phyloP scores from a whole-genome alignment of 345 rosid genomes.

The Kernera saxatilis region DNA sequence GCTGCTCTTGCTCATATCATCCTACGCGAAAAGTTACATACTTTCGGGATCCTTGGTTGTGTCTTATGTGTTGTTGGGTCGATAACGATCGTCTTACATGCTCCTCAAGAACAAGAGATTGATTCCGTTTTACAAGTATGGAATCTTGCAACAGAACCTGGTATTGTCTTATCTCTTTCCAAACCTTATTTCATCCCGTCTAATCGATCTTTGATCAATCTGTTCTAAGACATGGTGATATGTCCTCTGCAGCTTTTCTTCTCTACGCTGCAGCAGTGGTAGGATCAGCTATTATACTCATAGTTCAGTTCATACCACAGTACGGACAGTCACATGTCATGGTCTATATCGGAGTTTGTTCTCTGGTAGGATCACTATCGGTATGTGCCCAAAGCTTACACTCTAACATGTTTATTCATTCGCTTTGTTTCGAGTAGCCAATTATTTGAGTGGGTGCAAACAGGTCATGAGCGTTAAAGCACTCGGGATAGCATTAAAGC shows the following conservation, averaged over 20 bases:
- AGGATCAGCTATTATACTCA: slow-evolving; percentile 54
- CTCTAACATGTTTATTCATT: background rate
- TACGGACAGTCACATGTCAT: slow-evolving; percentile 90
- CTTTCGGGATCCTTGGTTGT: slow-evolving; percentile 87
- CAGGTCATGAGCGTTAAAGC: slow-evolving; percentile 79
- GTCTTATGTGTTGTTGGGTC: slow-evolving; percentile 89
- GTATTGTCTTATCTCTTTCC: slow-evolving; percentile 26
- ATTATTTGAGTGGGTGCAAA: background rate
- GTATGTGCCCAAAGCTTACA: slow-evolving; percentile 34
- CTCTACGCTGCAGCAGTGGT: slow-evolving; percentile 72
- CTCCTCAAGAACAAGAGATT: slow-evolving; percentile 88
- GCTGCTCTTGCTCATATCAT: slow-evolving; percentile 84
- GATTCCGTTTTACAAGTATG: slow-evolving; percentile 81
- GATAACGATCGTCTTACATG: slow-evolving; percentile 81
- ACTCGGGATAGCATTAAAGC: slow-evolving; percentile 61
- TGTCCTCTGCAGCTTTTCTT: slow-evolving; percentile 61
- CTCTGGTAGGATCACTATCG: slow-evolving; percentile 89
- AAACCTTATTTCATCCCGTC: background rate
- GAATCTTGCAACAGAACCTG: slow-evolving; percentile 97
- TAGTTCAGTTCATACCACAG: slow-evolving; percentile 62
- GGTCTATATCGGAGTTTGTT: slow-evolving; percentile 88
- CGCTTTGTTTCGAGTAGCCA: background rate
- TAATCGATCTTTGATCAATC: background rate
- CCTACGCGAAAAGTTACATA: slow-evolving; percentile 65
- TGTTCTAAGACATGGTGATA: background rate